Conservation (phyloP, 352 stramenopile genomes). For the Phytophthora nicotianae region DNA sequence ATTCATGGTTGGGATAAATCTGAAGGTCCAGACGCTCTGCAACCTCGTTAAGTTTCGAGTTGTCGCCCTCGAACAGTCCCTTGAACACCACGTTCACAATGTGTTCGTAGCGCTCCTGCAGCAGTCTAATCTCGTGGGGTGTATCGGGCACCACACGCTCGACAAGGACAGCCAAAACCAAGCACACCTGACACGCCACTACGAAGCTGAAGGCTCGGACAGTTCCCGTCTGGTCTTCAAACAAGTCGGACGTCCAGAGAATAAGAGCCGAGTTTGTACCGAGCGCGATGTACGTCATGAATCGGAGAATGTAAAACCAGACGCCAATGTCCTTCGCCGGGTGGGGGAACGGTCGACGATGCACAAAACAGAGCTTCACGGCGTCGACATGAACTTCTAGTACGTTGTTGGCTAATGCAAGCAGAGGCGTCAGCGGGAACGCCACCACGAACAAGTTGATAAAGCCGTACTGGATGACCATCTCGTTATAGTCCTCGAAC, state of each 20-base stretch:
- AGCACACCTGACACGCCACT: conserved; percentile 71
- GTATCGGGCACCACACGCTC: conserved; percentile 64
- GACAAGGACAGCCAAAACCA: conserved; percentile 68
- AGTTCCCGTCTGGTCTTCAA: conserved; percentile 45
- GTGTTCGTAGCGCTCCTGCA: conserved; percentile 70
- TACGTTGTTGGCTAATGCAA: conserved; percentile 92
- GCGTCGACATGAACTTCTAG: conserved; percentile 92
- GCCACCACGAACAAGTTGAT: conserved; percentile 94
- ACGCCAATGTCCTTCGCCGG: conserved; percentile 91
- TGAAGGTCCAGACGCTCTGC: conserved; percentile 72
- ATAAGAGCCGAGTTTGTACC: conserved; percentile 83
- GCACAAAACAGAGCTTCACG: conserved; percentile 81
- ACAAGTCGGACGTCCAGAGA: conserved; percentile 82
- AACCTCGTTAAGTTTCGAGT: conserved; percentile 74
- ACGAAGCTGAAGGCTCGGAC: conserved; percentile 74
- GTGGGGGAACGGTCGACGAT: conserved; percentile 79
- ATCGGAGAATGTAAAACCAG: conserved; percentile 89
- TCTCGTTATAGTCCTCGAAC: conserved; percentile 91
- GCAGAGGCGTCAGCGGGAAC: conserved; percentile 92
- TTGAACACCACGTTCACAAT: conserved; percentile 84
- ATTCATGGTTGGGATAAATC: conserved; percentile 78
- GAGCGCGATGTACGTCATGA: conserved; percentile 82
- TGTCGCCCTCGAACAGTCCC: conserved; percentile 65
- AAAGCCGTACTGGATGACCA: conserved; percentile 96
- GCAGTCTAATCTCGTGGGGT: conserved; percentile 55